Percentiles rank a stretch among this genome's conserved stretches.
These are phyloP conservation scores for Elsinoe arachidis DNA, from an alignment of 2,329 filamentous ascomycete species.

Conservation along the genomic window DNA sequence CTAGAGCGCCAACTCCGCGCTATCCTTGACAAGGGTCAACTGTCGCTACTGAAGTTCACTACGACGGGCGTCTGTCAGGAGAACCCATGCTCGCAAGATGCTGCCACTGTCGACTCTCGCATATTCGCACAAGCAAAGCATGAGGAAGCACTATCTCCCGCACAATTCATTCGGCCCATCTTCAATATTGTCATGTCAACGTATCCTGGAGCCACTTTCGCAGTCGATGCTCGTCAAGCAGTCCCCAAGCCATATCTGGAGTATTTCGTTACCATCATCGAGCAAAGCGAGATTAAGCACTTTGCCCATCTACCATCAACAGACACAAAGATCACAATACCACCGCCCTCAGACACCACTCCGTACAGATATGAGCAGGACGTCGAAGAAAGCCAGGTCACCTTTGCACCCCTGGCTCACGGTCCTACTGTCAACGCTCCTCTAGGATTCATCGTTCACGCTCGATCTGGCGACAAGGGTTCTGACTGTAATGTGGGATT, in stretches of 20 bases:
- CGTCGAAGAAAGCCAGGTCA: conserved; percentile 23
- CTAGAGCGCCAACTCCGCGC: conserved; percentile 37
- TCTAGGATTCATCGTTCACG: conserved; percentile 31
- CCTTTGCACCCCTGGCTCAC: conserved; percentile 22
- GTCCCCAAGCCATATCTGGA: conserved; percentile 18
- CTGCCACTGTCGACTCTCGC: conserved; percentile 24
- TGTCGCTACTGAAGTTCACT: conserved; percentile 23
- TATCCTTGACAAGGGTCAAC: conserved; percentile 23
- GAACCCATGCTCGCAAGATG: conserved; percentile 34
- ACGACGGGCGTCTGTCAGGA: conserved; percentile 20
- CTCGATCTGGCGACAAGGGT: conserved; percentile 28
- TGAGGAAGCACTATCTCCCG: conserved; percentile 22
- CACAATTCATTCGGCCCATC: conserved; percentile 23
- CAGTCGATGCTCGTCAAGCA: conserved; percentile 23
- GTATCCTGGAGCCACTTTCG: conserved; percentile 26
- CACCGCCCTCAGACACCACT: neutral
- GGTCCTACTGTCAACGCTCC: conserved; percentile 30
- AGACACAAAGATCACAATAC: conserved; percentile 7
- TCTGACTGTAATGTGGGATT: conserved; percentile 28
- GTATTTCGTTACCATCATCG: conserved; percentile 21
- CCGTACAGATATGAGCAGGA: neutral
- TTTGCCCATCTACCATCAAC: conserved; percentile 20
- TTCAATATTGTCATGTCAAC: conserved; percentile 26
- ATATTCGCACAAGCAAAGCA: conserved; percentile 30
- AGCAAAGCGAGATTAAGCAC: conserved; percentile 24